phyloP scores from a whole-genome alignment of 345 rosid genomes.

The Heritiera fomes region DNA sequence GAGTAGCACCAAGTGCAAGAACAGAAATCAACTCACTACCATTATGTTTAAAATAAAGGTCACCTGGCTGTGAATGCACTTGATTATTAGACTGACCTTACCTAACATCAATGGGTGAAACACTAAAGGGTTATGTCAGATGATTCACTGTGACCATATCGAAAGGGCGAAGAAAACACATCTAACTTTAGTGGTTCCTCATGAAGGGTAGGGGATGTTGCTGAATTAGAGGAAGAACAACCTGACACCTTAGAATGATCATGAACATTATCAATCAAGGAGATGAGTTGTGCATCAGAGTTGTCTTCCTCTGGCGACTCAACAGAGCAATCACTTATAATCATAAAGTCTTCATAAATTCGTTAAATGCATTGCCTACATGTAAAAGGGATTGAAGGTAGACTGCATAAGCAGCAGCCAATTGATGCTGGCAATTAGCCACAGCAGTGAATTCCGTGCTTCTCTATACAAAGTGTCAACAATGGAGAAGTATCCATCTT shows the following conservation, averaged over 20 bases:
- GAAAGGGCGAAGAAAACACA: neutral
- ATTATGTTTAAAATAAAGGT: neutral
- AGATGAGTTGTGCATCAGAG: neutral
- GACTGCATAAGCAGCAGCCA: slow-evolving; percentile 31
- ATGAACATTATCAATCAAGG: slow-evolving; percentile 18
- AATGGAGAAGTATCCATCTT: slow-evolving; percentile 31
- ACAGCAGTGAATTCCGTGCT: slow-evolving; percentile 34
- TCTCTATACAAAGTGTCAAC: slow-evolving; percentile 39
- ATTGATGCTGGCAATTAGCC: slow-evolving; percentile 31
- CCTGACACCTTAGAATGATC: neutral
- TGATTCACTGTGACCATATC: neutral
- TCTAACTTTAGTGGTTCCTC: neutral
- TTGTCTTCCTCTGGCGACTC: slow-evolving; percentile 27
- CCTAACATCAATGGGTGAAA: neutral
- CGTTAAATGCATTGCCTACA: slow-evolving; percentile 27
- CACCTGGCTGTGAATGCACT: neutral
- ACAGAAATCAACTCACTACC: neutral
- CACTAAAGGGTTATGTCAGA: neutral
- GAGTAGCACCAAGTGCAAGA: neutral
- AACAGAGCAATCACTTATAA: slow-evolving; percentile 24
- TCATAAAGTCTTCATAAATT: slow-evolving; percentile 30
- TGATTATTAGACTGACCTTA: neutral
- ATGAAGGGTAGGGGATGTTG: neutral
- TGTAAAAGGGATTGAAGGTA: slow-evolving; percentile 35
- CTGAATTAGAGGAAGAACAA: neutral